These are phyloP conservation scores for Fusarium vanettenii DNA, from an alignment of 2,329 filamentous ascomycete species.

Conservation along the genomic window DNA sequence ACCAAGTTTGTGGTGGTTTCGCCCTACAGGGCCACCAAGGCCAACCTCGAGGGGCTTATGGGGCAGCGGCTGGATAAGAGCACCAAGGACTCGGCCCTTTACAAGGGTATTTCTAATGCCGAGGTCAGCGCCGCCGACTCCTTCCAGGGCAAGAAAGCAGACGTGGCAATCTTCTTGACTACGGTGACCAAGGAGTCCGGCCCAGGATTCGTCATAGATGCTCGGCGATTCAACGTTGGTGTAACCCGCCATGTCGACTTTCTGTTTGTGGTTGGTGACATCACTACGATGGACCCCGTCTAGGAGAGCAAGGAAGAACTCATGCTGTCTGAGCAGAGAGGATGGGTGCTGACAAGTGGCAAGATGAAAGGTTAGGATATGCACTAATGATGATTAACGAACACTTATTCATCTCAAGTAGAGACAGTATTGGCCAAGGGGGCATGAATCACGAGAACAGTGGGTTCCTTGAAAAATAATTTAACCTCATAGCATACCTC, in stretches of 20 bases:
- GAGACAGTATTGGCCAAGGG: too few relatives aligned
- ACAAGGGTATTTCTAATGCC: background rate
- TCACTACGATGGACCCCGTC: background rate
- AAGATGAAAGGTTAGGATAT: background rate
- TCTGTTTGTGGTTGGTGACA: background rate
- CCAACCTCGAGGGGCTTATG: too few relatives aligned
- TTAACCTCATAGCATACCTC: too few relatives aligned
- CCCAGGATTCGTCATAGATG: background rate
- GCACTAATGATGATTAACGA: too few relatives aligned
- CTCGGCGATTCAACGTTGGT: background rate
- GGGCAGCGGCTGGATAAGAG: too few relatives aligned
- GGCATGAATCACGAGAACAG: too few relatives aligned
- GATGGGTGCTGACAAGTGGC: background rate
- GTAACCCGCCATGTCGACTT: background rate
- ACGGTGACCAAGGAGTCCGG: background rate
- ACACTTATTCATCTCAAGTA: too few relatives aligned
- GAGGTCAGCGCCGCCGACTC: background rate
- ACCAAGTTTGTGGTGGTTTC: background rate
- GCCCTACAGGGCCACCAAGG: too few relatives aligned
- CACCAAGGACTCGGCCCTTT: background rate
- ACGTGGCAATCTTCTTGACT: background rate
- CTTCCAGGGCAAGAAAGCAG: background rate
- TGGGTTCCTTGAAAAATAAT: too few relatives aligned
- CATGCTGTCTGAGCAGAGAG: background rate
- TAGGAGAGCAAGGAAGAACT: background rate